Conservation (phyloP, 768 basidiomycete genomes). For the Boletus vinaceobasis region DNA sequence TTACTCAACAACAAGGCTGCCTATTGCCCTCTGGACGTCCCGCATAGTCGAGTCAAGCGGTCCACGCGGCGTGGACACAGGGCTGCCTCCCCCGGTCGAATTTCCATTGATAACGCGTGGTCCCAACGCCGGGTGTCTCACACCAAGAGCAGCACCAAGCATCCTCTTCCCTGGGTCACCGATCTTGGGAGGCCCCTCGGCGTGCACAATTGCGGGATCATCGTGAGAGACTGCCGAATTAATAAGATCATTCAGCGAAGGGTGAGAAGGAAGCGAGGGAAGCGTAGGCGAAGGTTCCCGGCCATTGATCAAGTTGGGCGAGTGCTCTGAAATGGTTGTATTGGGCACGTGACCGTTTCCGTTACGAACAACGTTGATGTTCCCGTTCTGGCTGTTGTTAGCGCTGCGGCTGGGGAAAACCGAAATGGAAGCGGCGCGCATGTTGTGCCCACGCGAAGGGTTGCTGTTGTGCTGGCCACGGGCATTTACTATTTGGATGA, state of each 20-base stretch:
- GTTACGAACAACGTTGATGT: conserved; percentile 24
- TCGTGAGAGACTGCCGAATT: conserved; percentile 58
- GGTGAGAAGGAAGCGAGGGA: conserved; percentile 76
- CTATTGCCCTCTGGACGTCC: conserved; percentile 75
- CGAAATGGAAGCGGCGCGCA: conserved; percentile 65
- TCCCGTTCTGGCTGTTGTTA: conserved; percentile 37
- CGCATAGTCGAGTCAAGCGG: conserved; percentile 56
- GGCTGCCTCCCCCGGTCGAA: conserved; percentile 33
- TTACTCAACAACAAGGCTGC: conserved; percentile 73
- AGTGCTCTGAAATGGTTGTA: conserved; percentile 50
- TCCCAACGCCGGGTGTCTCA: conserved; percentile 73
- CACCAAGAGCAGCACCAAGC: conserved; percentile 81
- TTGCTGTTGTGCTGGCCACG: conserved; percentile 60
- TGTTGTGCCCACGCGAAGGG: conserved; percentile 68
- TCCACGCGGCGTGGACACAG: conserved; percentile 27
- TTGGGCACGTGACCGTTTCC: conserved; percentile 37
- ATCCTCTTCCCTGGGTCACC: conserved; percentile 88
- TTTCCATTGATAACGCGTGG: conserved; percentile 51
- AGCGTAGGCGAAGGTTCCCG: conserved; percentile 82
- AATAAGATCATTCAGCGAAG: conserved; percentile 82
- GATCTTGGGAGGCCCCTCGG: conserved; percentile 65
- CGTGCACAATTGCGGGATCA: conserved; percentile 65
- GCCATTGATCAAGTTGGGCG: conserved; percentile 38
- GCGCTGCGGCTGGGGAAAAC: conserved; percentile 54
- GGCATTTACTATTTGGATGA: conserved; percentile 81